A percentile compares a stretch with the other conserved stretches of the same genome.
Evolutionary conservation across 768 basidiomycete species (phyloP).

Genomic region (Calocybe indica): DNA sequence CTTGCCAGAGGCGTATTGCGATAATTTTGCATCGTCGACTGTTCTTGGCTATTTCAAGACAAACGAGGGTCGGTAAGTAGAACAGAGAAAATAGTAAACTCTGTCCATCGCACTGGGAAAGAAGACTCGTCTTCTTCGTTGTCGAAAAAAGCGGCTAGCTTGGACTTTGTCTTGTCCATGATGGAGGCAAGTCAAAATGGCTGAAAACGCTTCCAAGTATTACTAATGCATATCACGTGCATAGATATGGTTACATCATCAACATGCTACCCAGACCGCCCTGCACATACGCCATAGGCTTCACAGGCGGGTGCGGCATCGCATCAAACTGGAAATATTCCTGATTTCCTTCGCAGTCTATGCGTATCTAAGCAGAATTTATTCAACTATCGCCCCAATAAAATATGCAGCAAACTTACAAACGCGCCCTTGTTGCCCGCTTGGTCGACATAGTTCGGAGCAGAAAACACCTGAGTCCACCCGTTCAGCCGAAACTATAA

Average conservation of each 20-base stretch:
- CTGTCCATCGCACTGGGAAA: slow-evolving; percentile 89
- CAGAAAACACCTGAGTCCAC: slow-evolving; percentile 71
- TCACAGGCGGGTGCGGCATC: slow-evolving; percentile 81
- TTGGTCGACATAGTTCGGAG: slow-evolving; percentile 94
- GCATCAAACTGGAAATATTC: slow-evolving; percentile 82
- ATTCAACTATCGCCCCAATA: slow-evolving; percentile 3
- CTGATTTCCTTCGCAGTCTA: slow-evolving; percentile 69
- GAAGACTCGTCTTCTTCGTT: slow-evolving; percentile 80
- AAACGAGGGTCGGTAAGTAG: slow-evolving; percentile 53
- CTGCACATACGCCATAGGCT: slow-evolving; percentile 86
- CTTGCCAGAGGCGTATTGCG: slow-evolving; percentile 81
- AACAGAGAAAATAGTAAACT: slow-evolving; percentile 49
- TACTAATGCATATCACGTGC: too few relatives aligned
- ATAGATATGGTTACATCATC: slow-evolving; percentile 40
- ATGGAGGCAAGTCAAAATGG: not conserved
- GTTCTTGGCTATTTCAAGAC: slow-evolving; percentile 68
- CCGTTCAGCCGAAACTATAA: slow-evolving; percentile 7
- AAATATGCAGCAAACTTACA: slow-evolving; percentile 37
- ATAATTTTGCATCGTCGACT: slow-evolving; percentile 79
- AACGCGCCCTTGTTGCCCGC: slow-evolving; percentile 90
- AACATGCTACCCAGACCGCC: slow-evolving; percentile 63
- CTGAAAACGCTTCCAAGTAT: not conserved
- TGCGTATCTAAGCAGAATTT: slow-evolving; percentile 55
- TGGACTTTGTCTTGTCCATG: slow-evolving; percentile 67
- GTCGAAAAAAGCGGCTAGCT: slow-evolving; percentile 78